These are phyloP conservation scores for Pilobolus umbonatus DNA, from an alignment of 192 early-diverging fungal genomes.

Conservation along the genomic window DNA sequence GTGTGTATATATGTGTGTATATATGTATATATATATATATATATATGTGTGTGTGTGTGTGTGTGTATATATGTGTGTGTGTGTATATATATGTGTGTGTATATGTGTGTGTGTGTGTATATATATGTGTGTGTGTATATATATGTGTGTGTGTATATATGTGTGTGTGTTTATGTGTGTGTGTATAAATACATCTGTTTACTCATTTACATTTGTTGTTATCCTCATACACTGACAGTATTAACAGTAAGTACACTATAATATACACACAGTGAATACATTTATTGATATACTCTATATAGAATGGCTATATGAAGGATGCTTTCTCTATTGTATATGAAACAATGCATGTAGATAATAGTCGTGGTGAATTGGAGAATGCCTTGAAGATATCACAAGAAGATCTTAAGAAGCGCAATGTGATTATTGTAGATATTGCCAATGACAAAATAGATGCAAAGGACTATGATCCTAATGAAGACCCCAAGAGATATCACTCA, in stretches of 20 bases:
- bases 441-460: constrained; percentile 52
- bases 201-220: not conserved
- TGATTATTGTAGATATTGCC: constrained; percentile 62
- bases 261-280: no score
- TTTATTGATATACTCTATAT: constrained; percentile 18
- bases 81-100: no score
- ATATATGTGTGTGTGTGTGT: no score
- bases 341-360: constrained; percentile 62
- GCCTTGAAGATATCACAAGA: constrained; percentile 36
- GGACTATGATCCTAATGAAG: constrained; percentile 57
- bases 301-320: constrained; percentile 68
- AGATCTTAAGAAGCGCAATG: constrained; percentile 57
- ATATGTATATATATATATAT: no score
- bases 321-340: constrained; percentile 70
- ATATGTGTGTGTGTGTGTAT: no score
- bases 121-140: no score
- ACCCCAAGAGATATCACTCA: constrained; percentile 60
- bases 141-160: no score
- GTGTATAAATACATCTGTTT: no score
- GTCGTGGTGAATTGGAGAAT: constrained; percentile 68
- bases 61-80: no score
- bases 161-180: no score
- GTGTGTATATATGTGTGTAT: no score
- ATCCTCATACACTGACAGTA: constrained; percentile 1
- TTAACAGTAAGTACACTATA: constrained; percentile 15